A percentile compares a stretch with the other conserved stretches of the same genome.
phyloP scores from a whole-genome alignment of 73 alveolate species.

The Symbiodinium pilosum region DNA sequence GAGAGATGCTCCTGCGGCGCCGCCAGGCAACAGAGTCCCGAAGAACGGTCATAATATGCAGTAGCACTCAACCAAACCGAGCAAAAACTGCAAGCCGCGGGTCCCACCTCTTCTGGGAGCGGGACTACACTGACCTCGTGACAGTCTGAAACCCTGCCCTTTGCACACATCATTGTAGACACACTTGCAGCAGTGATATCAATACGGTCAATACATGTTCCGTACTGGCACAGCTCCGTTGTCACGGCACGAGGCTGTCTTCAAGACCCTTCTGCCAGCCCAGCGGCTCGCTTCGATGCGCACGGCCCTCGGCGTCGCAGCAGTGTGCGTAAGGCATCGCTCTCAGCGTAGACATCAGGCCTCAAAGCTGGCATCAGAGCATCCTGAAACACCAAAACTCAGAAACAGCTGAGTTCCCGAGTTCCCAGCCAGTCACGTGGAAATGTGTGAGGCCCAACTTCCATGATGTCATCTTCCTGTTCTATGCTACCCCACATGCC shows the following conservation, averaged over 20 bases:
- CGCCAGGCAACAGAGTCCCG: no score
- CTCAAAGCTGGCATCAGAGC: not conserved
- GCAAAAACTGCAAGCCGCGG: not conserved
- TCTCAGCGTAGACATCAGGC: constrained; percentile 71
- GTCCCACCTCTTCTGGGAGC: constrained; percentile 32
- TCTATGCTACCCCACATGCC: not conserved
- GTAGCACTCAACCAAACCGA: no score
- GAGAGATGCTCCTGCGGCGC: not conserved
- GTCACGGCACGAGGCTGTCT: not conserved
- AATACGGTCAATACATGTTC: no score
- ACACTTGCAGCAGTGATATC: no score
- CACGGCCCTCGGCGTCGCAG: constrained; percentile 47
- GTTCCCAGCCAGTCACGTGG: constrained; percentile 51
- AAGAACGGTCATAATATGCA: no score
- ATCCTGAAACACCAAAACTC: no score
- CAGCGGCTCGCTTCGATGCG: constrained; percentile 62
- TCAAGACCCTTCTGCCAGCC: not conserved
- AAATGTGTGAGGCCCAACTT: constrained; percentile 53
- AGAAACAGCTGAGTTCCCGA: not conserved
- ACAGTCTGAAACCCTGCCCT: no score
- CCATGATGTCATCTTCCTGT: constrained; percentile 27
- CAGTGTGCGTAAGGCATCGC: constrained; percentile 49
- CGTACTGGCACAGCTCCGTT: not conserved
- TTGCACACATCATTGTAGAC: not conserved
- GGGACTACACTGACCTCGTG: constrained; percentile 46